These are phyloP conservation scores for Oryza glumipatula DNA, from an alignment of 176 grass and related monocot species.

Conservation along the genomic window DNA sequence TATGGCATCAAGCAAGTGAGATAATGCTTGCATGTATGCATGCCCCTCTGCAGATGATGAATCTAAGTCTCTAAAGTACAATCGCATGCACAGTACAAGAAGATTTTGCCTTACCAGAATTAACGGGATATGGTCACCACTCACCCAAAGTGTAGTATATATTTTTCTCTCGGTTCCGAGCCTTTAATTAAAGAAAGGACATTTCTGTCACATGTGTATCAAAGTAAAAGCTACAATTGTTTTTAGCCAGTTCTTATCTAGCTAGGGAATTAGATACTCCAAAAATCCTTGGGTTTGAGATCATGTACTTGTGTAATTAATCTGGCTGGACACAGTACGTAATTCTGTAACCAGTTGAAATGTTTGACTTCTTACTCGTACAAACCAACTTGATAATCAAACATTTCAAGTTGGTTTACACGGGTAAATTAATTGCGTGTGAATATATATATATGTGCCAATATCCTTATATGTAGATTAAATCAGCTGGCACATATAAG, in stretches of 20 bases:
- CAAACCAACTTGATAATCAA: neutral
- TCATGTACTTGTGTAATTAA: neutral
- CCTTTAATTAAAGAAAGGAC: conserved; percentile 45
- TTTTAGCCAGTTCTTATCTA: conserved; percentile 5
- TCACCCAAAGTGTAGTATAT: conserved; percentile 22
- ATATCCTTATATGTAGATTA: no score
- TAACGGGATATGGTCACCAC: conserved; percentile 45
- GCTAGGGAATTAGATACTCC: conserved; percentile 15
- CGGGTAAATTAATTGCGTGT: no score
- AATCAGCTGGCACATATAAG: no score
- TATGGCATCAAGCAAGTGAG: neutral
- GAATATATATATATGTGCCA: no score
- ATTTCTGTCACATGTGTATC: conserved; percentile 51
- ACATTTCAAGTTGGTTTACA: no score
- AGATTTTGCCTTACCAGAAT: conserved; percentile 41
- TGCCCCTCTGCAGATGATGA: conserved; percentile 40
- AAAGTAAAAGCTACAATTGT: neutral
- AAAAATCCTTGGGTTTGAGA: neutral
- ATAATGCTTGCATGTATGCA: neutral
- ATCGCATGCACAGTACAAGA: conserved; percentile 14
- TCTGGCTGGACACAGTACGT: neutral
- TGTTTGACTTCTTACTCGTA: conserved; percentile 6
- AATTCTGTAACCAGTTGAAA: neutral
- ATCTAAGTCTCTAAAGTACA: conserved; percentile 38
- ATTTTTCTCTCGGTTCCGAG: conserved; percentile 26